Evolutionary conservation across 1,284 basidiomycete species (phyloP).

Genomic region (Phlebopus sp.): DNA sequence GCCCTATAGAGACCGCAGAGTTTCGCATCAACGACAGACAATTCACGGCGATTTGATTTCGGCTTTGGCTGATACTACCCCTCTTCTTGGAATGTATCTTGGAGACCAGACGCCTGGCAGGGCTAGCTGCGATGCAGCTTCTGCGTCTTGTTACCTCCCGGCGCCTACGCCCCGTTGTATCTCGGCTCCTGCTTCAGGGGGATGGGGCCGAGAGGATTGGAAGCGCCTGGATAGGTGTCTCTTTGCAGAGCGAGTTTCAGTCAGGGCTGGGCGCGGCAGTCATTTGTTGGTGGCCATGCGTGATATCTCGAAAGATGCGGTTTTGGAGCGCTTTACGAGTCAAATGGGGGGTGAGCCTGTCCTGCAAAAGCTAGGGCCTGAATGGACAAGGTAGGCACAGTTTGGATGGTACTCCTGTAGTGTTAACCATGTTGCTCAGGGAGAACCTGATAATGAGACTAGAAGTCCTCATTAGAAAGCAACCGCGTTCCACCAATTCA

Average conservation of each 20-base stretch:
- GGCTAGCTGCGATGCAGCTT: constrained; percentile 15
- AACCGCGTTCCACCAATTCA: constrained; percentile 47
- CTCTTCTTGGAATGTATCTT: constrained; percentile 28
- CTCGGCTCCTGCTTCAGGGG: constrained; percentile 16
- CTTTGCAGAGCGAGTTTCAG: constrained; percentile 58
- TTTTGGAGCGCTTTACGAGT: constrained; percentile 53
- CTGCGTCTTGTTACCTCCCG: constrained; percentile 19
- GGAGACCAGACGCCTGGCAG: constrained; percentile 24
- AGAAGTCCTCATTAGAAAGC: constrained; percentile 59
- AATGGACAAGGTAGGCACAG: constrained; percentile 51
- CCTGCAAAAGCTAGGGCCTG: constrained; percentile 38
- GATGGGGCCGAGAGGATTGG: constrained; percentile 73
- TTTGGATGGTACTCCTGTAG: neutral
- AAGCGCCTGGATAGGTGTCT: constrained; percentile 74
- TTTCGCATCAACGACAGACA: constrained; percentile 9
- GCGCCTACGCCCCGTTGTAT: neutral
- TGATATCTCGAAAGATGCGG: constrained; percentile 47
- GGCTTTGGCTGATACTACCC: constrained; percentile 23
- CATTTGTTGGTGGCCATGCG: constrained; percentile 47
- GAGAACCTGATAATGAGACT: constrained; percentile 52
- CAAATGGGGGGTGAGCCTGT: constrained; percentile 44
- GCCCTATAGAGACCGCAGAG: constrained; percentile 11
- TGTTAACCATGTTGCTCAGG: constrained; percentile 34
- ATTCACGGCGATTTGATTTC: constrained; percentile 5
- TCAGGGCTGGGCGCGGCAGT: constrained; percentile 35